Evolutionary conservation across 164 flowering plant genomes (phyloP).

Genomic region (Nymphaea thermarum): DNA sequence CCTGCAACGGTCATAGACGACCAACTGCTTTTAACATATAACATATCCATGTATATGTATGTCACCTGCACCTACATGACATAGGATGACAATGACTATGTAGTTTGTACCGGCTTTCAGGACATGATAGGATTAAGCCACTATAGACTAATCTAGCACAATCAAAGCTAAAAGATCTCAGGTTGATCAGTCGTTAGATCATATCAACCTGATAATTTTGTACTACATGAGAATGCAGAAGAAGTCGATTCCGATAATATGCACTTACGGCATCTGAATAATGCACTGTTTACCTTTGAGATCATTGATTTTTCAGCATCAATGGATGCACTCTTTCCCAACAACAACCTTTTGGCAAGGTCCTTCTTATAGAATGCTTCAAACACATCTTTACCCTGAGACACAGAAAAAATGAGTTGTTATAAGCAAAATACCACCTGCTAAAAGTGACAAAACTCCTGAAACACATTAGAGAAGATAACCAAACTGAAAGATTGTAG

Average conservation of each 20-base stretch:
- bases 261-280: too few species aligned
- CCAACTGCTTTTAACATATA: too few species aligned
- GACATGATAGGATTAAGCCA: too few species aligned
- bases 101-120: too few species aligned
- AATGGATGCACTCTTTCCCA: constrained; percentile 98
- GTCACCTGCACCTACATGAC: too few species aligned
- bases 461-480: not conserved
- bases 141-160: too few species aligned
- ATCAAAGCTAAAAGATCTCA: too few species aligned
- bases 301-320: constrained; percentile 99
- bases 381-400: constrained; percentile 96
- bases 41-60: too few species aligned
- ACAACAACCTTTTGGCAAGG: constrained; percentile 86
- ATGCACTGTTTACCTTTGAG: constrained; percentile 49
- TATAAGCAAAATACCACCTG: not conserved
- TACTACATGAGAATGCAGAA: not conserved
- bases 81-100: too few species aligned
- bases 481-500: not conserved
- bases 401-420: not conserved
- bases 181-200: too few species aligned
- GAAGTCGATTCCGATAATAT: too few species aligned
- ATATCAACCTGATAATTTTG: not conserved
- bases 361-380: constrained; percentile 99
- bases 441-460: not conserved
- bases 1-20: too few species aligned